A percentile compares a stretch with the other conserved stretches of the same genome.
These are phyloP conservation scores for Neurospora sp. DNA, from an alignment of 495 filamentous ascomycete genomes.

Conservation along the genomic window DNA sequence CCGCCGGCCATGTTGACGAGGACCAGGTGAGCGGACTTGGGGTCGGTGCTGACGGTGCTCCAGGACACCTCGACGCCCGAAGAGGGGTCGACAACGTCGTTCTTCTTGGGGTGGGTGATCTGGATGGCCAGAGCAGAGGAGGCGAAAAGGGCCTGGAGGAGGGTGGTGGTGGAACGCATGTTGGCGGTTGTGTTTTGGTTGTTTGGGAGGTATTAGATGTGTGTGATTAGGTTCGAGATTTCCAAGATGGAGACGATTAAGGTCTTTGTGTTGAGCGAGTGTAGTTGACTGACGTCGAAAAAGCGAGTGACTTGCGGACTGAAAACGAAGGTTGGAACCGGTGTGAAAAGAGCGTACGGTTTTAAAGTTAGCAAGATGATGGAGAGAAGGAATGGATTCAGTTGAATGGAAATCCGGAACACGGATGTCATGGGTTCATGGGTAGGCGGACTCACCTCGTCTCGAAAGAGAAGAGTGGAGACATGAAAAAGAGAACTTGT, in stretches of 20 bases:
- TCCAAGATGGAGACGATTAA: neutral
- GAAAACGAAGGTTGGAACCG: neutral
- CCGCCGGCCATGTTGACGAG: constrained; percentile 25
- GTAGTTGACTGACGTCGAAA: neutral
- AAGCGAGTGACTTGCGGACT: neutral
- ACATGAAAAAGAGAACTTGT: neutral
- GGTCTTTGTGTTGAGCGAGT: neutral
- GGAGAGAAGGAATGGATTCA: neutral
- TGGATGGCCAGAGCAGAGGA: constrained; percentile 14
- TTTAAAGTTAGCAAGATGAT: neutral
- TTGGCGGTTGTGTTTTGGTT: constrained; percentile 6
- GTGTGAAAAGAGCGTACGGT: neutral
- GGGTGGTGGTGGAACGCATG: constrained; percentile 16
- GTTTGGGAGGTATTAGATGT: neutral
- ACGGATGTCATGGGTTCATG: neutral
- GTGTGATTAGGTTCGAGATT: neutral
- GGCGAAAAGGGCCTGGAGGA: constrained; percentile 10
- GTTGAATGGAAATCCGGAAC: neutral
- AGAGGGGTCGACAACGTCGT: constrained; percentile 10
- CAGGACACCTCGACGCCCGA: constrained; percentile 17
- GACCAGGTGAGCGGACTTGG: constrained; percentile 15
- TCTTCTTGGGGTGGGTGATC: constrained; percentile 18
- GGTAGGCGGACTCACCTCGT: neutral
- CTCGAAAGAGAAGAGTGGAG: neutral
- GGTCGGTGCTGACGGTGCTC: constrained; percentile 19